These are phyloP conservation scores for Cordyceps cateniannulata DNA, from an alignment of 2,329 filamentous ascomycete species.

Conservation along the genomic window DNA sequence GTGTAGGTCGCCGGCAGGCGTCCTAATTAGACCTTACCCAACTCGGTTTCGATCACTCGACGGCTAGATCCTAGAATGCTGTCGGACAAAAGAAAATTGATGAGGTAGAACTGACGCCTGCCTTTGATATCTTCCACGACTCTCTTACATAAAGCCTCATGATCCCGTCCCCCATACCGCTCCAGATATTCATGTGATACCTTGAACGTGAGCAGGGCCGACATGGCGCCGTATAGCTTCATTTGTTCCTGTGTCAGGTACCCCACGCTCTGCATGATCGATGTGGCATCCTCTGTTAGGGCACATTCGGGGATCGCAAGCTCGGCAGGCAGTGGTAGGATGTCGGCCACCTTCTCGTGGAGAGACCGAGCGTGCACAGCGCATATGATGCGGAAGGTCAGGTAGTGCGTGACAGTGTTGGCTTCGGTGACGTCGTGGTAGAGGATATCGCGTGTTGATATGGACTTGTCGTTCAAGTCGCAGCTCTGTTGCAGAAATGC, in stretches of 20 bases:
- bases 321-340: background rate
- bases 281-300: slow-evolving; percentile 14
- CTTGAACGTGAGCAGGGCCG: slow-evolving; percentile 25
- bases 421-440: slow-evolving; percentile 28
- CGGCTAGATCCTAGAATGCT: background rate
- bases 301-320: background rate
- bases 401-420: slow-evolving; percentile 31
- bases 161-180: too few species aligned
- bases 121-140: background rate
- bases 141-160: background rate
- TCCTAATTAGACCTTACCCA: background rate
- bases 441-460: slow-evolving; percentile 20
- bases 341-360: slow-evolving; percentile 20
- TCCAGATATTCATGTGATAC: slow-evolving; percentile 14
- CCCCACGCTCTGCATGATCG: slow-evolving; percentile 28
- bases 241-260: slow-evolving; percentile 33
- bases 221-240: slow-evolving; percentile 32
- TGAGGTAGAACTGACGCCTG: background rate
- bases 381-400: slow-evolving; percentile 32
- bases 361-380: slow-evolving; percentile 13
- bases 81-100: background rate
- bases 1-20: background rate
- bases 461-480: background rate
- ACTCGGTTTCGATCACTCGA: background rate
- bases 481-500: background rate